Evolutionary conservation across 148 eudicot species (phyloP), one percentile per base, ranked within the genome.

Genomic region (Rheum nobile): DNA sequence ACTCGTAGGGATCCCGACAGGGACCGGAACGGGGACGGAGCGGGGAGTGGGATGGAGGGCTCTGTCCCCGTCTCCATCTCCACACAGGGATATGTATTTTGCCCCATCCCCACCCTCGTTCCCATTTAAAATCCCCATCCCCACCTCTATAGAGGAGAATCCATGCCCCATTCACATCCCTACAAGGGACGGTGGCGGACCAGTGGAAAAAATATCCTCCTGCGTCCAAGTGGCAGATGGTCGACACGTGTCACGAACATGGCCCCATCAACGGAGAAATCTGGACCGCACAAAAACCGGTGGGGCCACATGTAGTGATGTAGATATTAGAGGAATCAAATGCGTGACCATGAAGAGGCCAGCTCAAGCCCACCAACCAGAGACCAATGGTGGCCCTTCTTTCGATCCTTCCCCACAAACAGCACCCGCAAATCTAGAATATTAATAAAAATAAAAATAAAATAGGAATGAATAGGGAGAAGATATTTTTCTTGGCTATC

Each of bases 401-500:
- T 65, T 26, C 69, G 50, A 50, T 72, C 67, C 43, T 9, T 9
- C 10, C 37, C 71, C 46, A 43, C 75, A 44, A 72, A 75, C 75
- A 69, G 54, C 31, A 63, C 35, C 37, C 3, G 37, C 38, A 34
- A 71, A 75, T 38, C 9, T 10, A 24, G 6, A 24, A 24, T 61
- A 61, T 14, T 14, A 65, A 0, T 24, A 24, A 31, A 61, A 12
- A 31, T 0, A 7, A 26, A 9, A 26, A 10, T 2, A 11, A 65
- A 28, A 28, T 34, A 0, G 11, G 26, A 65, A 29, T 26, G 19
- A 29, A 65, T 19, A 29, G 37, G 17, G 70, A 65, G 70, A 28
- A 65, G 70, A 65, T 65, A 29, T 65, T 65, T 65, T 65, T 28
- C 34, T 3, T 1, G 70, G 39, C 70, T 4, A 29, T 29, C 39